Conservation (phyloP, 139 green algal genomes). For the Prasinococcaceae sp. region DNA sequence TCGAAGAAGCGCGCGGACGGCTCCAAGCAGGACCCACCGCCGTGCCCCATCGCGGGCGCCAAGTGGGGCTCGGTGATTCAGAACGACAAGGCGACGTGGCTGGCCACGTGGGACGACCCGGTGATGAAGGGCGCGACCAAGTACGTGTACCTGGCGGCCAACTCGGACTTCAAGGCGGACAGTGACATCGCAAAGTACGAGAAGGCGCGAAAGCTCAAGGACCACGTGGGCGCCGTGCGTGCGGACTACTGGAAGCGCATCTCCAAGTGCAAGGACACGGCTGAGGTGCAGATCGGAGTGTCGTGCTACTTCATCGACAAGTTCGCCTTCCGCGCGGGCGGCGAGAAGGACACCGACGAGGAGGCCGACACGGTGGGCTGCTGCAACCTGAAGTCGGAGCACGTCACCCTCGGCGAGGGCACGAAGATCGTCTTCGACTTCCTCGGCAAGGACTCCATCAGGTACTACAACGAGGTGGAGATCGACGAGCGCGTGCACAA, state of each 20-base stretch:
- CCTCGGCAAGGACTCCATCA: slow-evolving; percentile 96
- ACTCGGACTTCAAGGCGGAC: slow-evolving; percentile 75
- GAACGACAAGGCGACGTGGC: slow-evolving; percentile 91
- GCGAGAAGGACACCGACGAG: slow-evolving; percentile 70
- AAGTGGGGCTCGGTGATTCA: slow-evolving; percentile 51
- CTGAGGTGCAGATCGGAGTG: slow-evolving; percentile 66
- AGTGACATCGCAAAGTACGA: slow-evolving; percentile 93
- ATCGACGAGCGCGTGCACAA: slow-evolving; percentile 40
- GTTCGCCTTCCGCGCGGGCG: slow-evolving; percentile 90
- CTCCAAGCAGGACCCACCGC: not conserved
- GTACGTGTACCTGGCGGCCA: slow-evolving; percentile 92
- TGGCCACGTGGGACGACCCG: slow-evolving; percentile 93
- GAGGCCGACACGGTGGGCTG: slow-evolving; percentile 98
- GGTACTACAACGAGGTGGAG: slow-evolving; percentile 85
- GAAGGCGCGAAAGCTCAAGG: slow-evolving; percentile 54
- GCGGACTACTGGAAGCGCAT: not conserved
- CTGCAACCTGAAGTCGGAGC: slow-evolving; percentile 78
- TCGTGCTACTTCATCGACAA: slow-evolving; percentile 97
- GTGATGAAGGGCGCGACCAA: slow-evolving; percentile 69
- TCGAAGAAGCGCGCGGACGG: not conserved
- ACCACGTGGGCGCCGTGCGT: not conserved
- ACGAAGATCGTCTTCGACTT: slow-evolving; percentile 71
- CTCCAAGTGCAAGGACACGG: slow-evolving; percentile 10
- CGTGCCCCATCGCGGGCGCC: not conserved
- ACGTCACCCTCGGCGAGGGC: slow-evolving; percentile 12